phyloP scores from a whole-genome alignment of 257 asterid genomes.

The Coffea eugenioides region DNA sequence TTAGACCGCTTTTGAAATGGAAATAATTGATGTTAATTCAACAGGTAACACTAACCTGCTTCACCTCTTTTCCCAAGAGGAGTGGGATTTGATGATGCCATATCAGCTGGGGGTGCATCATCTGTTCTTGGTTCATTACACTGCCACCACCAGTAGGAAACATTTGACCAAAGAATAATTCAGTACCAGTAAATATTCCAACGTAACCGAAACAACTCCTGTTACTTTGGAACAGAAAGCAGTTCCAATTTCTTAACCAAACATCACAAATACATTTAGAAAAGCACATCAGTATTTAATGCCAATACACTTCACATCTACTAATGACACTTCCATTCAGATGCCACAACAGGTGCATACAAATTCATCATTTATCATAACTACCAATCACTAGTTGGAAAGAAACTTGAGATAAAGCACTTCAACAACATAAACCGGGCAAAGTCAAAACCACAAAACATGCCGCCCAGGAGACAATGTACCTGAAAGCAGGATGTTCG shows the following conservation, averaged over 20 bases:
- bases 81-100: conserved; percentile 63
- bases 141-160: conserved; percentile 37
- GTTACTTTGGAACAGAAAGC: not conserved
- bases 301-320: not conserved
- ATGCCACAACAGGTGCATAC: not conserved
- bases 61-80: conserved; percentile 84
- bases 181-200: not conserved
- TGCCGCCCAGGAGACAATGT: not conserved
- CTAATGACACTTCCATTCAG: not conserved
- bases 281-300: not conserved
- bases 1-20: not conserved
- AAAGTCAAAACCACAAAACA: not conserved
- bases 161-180: not conserved
- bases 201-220: not conserved
- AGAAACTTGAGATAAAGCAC: conserved; percentile 1
- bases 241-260: not conserved
- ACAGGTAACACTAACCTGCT: conserved; percentile 47
- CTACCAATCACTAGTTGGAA: not conserved
- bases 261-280: too few species aligned
- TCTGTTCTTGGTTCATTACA: conserved; percentile 94
- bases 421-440: not conserved
- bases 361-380: not conserved
- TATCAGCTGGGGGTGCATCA: conserved; percentile 97
- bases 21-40: conserved; percentile 1
- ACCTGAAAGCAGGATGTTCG: conserved; percentile 99